These are phyloP conservation scores for Closterium sp. DNA, from an alignment of 139 green algal species.

Conservation along the genomic window DNA sequence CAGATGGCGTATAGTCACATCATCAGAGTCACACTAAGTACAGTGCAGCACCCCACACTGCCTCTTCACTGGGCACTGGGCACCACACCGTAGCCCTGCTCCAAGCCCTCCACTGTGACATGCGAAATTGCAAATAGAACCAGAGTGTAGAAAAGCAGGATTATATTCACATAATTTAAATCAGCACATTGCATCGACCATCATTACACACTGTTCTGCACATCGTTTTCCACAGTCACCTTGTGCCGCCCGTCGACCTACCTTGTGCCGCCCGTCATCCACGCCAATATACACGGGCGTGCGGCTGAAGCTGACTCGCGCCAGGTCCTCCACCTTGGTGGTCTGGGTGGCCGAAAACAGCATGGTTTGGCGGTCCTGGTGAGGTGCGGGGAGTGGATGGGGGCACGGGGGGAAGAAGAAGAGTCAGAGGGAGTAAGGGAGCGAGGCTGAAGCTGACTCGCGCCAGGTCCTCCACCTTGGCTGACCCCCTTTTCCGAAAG, in stretches of 20 bases:
- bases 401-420: not conserved
- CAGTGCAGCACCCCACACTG: too few relatives aligned
- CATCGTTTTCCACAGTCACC: too few relatives aligned
- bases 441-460: constrained; percentile 83
- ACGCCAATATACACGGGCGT: constrained; percentile 95
- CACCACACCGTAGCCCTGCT: constrained; percentile 96
- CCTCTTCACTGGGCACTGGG: constrained; percentile 79
- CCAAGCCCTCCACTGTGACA: constrained; percentile 81
- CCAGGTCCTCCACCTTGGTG: constrained; percentile 91
- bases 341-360: constrained; percentile 98
- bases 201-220: too few relatives aligned
- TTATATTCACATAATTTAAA: too few relatives aligned
- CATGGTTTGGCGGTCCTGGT: constrained; percentile 90
- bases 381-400: not conserved
- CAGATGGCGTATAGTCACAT: too few relatives aligned
- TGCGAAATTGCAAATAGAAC: constrained; percentile 42
- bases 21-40: too few relatives aligned
- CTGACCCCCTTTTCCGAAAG: too few relatives aligned
- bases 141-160: too few relatives aligned
- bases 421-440: not conserved
- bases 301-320: constrained; percentile 88
- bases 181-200: too few relatives aligned
- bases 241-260: not conserved
- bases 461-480: constrained; percentile 90
- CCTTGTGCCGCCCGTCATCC: constrained; percentile 72